Base-by-base conservation (phyloP, 2,329 filamentous ascomycete species). In the Byssothecium circinans region DNA sequence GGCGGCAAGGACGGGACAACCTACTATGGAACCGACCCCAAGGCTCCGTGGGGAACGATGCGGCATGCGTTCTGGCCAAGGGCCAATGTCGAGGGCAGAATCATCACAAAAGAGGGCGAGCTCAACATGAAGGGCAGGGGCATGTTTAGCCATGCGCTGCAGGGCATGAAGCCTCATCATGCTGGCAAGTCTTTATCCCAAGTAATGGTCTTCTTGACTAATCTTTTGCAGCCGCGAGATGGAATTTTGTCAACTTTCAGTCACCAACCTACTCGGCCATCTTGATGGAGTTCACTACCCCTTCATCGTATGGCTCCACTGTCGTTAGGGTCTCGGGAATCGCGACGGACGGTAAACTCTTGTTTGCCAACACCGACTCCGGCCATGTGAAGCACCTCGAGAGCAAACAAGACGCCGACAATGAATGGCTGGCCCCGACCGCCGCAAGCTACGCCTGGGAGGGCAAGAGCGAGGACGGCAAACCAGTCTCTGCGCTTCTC, bases 101-200 rank as follows among this genome's bases (percentile, higher is more conserved):
- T 97, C 70, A 84, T 88, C 54, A 95, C 91, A 50, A 82, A 88
- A 62, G 84, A 89, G 27, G 89, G 90, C 39, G 83, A 87, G 30
- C 79, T 96, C 53, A 86, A 96, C 69, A 85, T 96, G 70, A 86
- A 83, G 64, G 92, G 92, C 47, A 83, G 79, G 54, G 91, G 85
- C 25, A 77, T 95, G 63, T 92, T 91, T 74, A 80, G 87, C 57
- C 87, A 94, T 71, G 91, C 90, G 33, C 77, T 97, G 41, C 94
- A 97, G 76, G 94, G 91, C 70, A 97, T 97, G 92, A 99, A 99
- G 81, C 94, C 94, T 33, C 94, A 99, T 72, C 95, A 99, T 70
- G 88, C 91, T 50, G 91, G 82, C 84, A 76, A 62, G 75, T 62
- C 18, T 17, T 11, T 20, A n/a, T 10, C 36, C 20, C 8, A 20